phyloP scores from a whole-genome alignment of 225 moss, liverwort and hornwort genomes.

The Sphagnum tenellum region DNA sequence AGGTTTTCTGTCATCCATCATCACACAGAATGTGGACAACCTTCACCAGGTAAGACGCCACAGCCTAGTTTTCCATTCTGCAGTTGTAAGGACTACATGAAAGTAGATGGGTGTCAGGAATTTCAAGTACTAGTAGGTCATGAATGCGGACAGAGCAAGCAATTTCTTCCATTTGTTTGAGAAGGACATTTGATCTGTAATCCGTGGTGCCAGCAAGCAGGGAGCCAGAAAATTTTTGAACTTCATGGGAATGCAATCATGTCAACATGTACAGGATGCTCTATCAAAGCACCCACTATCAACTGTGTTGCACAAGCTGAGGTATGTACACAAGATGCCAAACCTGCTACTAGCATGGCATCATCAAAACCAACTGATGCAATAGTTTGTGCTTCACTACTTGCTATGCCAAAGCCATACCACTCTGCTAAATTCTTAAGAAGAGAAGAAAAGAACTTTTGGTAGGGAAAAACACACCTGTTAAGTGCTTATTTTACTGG shows the following conservation, averaged over 20 bases:
- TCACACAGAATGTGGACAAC: constrained; percentile 41
- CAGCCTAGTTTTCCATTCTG: no score
- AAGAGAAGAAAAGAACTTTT: no score
- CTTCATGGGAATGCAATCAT: constrained; percentile 37
- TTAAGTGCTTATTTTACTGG: no score
- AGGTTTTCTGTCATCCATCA: constrained; percentile 28
- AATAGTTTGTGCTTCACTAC: no score
- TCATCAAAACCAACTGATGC: no score
- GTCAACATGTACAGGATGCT: constrained; percentile 33
- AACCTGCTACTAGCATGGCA: no score
- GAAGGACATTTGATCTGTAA: no score
- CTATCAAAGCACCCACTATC: constrained; percentile 16
- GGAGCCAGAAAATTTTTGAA: constrained; percentile 26
- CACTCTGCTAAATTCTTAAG: no score
- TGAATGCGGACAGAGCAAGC: not conserved
- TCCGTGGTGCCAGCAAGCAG: constrained; percentile 19
- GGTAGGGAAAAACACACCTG: no score
- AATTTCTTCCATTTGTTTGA: no score
- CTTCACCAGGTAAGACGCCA: constrained; percentile 23
- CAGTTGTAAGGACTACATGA: not conserved
- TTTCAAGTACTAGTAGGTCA: not conserved
- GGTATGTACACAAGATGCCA: constrained; percentile 6
- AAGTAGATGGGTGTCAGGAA: not conserved
- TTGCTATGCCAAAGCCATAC: no score
- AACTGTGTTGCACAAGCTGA: constrained; percentile 23